Base-by-base conservation (phyloP, 495 filamentous ascomycete genomes). In the Neurospora discreta region DNA sequence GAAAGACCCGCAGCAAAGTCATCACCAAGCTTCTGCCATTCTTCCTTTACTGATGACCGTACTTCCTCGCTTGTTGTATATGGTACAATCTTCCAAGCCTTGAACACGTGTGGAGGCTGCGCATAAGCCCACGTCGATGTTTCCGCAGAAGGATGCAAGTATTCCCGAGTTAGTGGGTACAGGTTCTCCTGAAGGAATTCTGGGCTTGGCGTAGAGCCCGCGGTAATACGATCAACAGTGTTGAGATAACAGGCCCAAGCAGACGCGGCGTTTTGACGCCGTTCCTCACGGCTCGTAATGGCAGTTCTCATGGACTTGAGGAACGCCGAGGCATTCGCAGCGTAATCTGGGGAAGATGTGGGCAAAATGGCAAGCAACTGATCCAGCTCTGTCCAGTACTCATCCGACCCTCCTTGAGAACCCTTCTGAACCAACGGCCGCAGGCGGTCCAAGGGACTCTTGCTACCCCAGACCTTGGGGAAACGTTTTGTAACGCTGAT, bases 351-450 rank as follows among this genome's bases (percentile, higher is more conserved):
- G 5, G 87, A 78, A 30, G 82, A 77, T 0, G 76, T 70, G 9
- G 93, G 92, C 13, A 98, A 77, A 1, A 78, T 76, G 11, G 81
- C 76, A 41, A 98, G 76, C 1, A 97, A 77, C 33, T 81, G 82
- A 52, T 84, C 81, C 42, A 97, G 74, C 3, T 87, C 86, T 18
- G 81, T 75, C 95, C 95, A 99, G 78, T 88, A 97, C 5, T 86
- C 86, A 3, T 84, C 80, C 3, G 87, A 80, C 13, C 90, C 89
- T 9, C 87, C 88, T 74, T 97, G 91, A 1, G 94, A 96, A 65
- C 96, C 95, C 75, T 89, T 89, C 71, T 90, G 88, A n/a, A 98
- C 82, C 75, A 96, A 96, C 23, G 87, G 84, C 40, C 84, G 86
- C 4, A 99, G 76, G 38, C 89, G 84, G 39, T 86, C 85, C 1